phyloP scores from a whole-genome alignment of 768 basidiomycete species.

The Amanita pallidorosea region DNA sequence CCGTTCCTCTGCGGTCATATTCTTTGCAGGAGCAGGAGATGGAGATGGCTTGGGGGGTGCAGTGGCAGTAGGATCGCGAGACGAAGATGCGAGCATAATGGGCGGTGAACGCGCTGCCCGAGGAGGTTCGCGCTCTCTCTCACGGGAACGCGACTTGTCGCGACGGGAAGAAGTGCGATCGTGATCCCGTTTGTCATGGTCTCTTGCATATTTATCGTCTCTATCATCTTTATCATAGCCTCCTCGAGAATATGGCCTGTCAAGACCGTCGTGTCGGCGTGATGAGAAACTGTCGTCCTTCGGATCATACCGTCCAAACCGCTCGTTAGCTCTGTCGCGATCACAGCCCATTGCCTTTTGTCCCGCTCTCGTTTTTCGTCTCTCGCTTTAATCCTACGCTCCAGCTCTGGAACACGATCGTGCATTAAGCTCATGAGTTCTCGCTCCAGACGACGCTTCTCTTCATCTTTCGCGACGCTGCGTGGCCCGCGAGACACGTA shows the following conservation, averaged over 20 bases:
- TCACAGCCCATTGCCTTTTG: conserved; percentile 69
- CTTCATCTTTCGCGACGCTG: conserved; percentile 68
- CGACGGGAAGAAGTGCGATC: conserved; percentile 15
- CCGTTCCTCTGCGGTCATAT: conserved; percentile 81
- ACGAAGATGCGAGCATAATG: conserved; percentile 39
- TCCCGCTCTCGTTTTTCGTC: conserved; percentile 72
- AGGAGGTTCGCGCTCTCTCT: conserved; percentile 31
- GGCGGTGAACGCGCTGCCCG: conserved; percentile 39
- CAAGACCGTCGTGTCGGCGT: conserved; percentile 34
- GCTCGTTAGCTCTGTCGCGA: conserved; percentile 76
- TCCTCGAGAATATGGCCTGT: conserved; percentile 45
- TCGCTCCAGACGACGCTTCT: conserved; percentile 76
- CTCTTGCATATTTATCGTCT: conserved; percentile 29
- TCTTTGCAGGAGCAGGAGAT: conserved; percentile 57
- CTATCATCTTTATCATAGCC: conserved; percentile 21
- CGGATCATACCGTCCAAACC: conserved; percentile 61
- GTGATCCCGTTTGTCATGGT: conserved; percentile 17
- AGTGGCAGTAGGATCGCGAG: conserved; percentile 38
- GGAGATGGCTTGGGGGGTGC: conserved; percentile 33
- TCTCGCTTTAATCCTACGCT: conserved; percentile 69
- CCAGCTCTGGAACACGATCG: conserved; percentile 84
- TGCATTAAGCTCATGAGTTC: conserved; percentile 82
- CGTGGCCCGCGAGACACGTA: conserved; percentile 72
- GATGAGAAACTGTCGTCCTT: conserved; percentile 32
- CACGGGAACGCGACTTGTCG: conserved; percentile 16